These are phyloP conservation scores for Warburgia ugandensis DNA, from an alignment of 164 flowering plant species.

Conservation along the genomic window DNA sequence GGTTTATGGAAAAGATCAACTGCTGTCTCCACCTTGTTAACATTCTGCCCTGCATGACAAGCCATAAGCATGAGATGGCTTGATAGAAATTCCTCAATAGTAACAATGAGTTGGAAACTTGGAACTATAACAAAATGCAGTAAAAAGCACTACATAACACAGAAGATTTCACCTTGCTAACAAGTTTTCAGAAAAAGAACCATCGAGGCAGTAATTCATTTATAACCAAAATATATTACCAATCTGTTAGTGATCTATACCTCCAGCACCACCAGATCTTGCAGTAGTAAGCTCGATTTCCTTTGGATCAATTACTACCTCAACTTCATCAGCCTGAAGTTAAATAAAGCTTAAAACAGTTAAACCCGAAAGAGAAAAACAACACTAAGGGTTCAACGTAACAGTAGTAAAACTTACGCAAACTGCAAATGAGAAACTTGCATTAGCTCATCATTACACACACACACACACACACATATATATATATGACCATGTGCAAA, in stretches of 20 bases:
- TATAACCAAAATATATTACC: not conserved
- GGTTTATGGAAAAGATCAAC: slow-evolving; percentile 94
- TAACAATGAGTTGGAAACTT: no score
- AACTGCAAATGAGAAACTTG: no score
- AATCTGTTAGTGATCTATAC: slow-evolving; percentile 26
- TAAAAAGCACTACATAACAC: not conserved
- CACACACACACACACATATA: no score
- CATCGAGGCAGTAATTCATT: not conserved
- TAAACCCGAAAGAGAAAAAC: not conserved
- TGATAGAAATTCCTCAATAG: no score
- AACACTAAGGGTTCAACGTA: not conserved
- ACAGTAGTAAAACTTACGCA: not conserved
- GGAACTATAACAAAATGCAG: no score
- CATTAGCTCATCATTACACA: no score
- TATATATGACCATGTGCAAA: no score
- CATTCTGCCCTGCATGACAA: slow-evolving; percentile 85
- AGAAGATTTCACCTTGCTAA: not conserved
- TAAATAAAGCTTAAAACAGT: not conserved
- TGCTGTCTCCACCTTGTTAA: slow-evolving; percentile 99
- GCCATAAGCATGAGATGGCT: slow-evolving; percentile 6
- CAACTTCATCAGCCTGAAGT: slow-evolving; percentile 89
- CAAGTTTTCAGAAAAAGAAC: not conserved
- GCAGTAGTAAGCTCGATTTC: slow-evolving; percentile 95
- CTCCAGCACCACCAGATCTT: slow-evolving; percentile 99
- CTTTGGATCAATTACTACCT: slow-evolving; percentile 89